Base-by-base conservation (phyloP, 1,139 yeast species). In the Geotrichum cucujoidarum region DNA sequence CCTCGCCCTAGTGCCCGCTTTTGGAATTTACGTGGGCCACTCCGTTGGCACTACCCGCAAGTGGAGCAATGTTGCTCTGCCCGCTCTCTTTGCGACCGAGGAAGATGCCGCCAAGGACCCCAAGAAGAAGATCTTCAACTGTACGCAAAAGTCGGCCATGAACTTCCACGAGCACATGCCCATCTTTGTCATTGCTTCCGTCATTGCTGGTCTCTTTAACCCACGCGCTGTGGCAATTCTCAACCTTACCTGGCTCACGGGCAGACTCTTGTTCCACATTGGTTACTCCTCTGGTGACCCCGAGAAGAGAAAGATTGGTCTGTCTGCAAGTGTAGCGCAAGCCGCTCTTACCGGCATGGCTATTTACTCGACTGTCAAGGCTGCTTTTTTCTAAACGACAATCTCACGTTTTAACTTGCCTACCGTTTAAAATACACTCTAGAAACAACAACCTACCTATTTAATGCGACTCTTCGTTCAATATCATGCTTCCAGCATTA, bases 201-300 rank as follows among this genome's bases (percentile, higher is more conserved):
- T 51, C 24, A 43, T 53, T 17, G 20, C 51, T 18, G 56, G 56
- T 13, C 35, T 50, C 22, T 21, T 46, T 6, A 46, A 44, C 44
- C 56, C 56, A 37, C 27, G 38, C 18, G 17, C 34, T 22, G 41
- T 54, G 7, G 53, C 53, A n/a, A 51, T 35, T n/a, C 37, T 36
- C 14, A 38, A 47, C 14, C 38, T 48, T 13, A 47, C 39, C 22
- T 50, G 52, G 52, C 39, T 52, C 31, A 11, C 41, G 11, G 49
- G 51, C n/a, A 36, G 56, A 13, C 33, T 43, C 34, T n/a, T 53
- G 8, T 53, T 48, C 40, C 51, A 49, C 30, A 20, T 22, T n/a
- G 53, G 55, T n/a, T 53, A 53, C 45, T 45, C 53, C 14, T 41
- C 48, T 11, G 56, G 56, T 32, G 47, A 50, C 35, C 56, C 56